A percentile compares a stretch with the other conserved stretches of the same genome.
Evolutionary conservation across 768 basidiomycete genomes (phyloP).

Genomic region (Xerocomus potaroensis): DNA sequence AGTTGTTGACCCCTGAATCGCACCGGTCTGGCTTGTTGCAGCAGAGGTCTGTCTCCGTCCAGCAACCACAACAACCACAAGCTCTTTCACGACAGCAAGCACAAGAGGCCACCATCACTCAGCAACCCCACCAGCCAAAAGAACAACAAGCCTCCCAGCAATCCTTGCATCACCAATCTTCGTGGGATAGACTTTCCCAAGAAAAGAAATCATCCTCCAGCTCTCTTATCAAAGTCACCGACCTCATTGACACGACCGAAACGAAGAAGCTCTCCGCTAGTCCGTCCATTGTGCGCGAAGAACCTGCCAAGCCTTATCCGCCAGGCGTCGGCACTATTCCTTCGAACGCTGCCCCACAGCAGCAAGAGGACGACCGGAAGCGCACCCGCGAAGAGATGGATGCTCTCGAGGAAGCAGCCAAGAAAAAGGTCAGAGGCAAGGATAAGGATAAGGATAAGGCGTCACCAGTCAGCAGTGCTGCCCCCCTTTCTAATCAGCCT

Average conservation of each 20-base stretch:
- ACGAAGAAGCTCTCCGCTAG: constrained; percentile 77
- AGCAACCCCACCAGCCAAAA: constrained; percentile 35
- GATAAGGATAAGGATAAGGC: constrained; percentile 47
- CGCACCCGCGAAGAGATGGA: constrained; percentile 48
- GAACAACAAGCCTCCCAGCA: constrained; percentile 30
- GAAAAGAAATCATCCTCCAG: constrained; percentile 29
- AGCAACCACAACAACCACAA: constrained; percentile 5
- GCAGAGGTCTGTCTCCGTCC: constrained; percentile 19
- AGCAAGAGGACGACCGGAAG: constrained; percentile 52
- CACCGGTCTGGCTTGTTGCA: constrained; percentile 33
- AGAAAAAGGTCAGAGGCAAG: constrained; percentile 47
- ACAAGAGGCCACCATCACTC: constrained; percentile 25
- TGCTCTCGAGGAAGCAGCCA: constrained; percentile 40
- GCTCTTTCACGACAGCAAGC: constrained; percentile 11
- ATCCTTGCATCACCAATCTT: constrained; percentile 39
- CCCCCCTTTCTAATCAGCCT: constrained; percentile 27
- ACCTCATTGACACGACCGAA: constrained; percentile 66
- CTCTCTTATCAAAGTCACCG: constrained; percentile 38
- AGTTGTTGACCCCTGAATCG: constrained; percentile 29
- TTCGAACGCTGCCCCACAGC: constrained; percentile 39
- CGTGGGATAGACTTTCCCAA: constrained; percentile 44
- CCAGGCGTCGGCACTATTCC: constrained; percentile 26
- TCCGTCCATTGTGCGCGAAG: constrained; percentile 68
- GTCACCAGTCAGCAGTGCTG: constrained; percentile 26
- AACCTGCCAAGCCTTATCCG: constrained; percentile 23